A percentile compares a stretch with the other conserved stretches of the same genome.
These are phyloP conservation scores for Catenaria anguillulae DNA, from an alignment of 371 early-diverging fungal genomes.

Conservation along the genomic window DNA sequence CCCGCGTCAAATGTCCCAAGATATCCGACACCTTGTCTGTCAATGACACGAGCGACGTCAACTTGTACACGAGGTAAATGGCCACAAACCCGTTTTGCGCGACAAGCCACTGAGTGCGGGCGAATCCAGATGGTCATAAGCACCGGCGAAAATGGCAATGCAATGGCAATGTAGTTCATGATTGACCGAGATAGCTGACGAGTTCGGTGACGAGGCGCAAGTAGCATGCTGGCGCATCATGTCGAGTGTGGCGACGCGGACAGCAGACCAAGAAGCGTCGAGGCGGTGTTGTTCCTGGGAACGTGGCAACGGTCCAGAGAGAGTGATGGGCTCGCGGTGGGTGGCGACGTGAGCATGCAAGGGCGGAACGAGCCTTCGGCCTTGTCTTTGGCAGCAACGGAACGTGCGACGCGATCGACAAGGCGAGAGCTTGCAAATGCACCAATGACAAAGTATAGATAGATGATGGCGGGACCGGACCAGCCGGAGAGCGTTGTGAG, in stretches of 20 bases:
- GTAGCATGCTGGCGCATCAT: constrained; percentile 46
- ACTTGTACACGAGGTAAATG: constrained; percentile 16
- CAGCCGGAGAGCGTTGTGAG: constrained; percentile 53
- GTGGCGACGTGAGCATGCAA: constrained; percentile 54
- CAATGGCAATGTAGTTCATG: constrained; percentile 65
- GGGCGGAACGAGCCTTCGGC: constrained; percentile 65
- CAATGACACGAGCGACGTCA: constrained; percentile 27
- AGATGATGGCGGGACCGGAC: constrained; percentile 52
- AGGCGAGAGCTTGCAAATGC: constrained; percentile 37
- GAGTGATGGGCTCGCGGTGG: constrained; percentile 62
- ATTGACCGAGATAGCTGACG: constrained; percentile 67
- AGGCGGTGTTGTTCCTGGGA: constrained; percentile 33
- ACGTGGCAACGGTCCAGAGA: constrained; percentile 24
- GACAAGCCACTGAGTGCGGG: constrained; percentile 39
- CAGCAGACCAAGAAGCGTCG: constrained; percentile 28
- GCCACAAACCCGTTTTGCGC: constrained; percentile 54
- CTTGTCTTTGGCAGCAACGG: constrained; percentile 54
- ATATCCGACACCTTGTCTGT: constrained; percentile 49
- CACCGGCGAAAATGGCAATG: constrained; percentile 68
- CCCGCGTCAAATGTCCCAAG: constrained; percentile 72
- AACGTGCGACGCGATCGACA: constrained; percentile 56
- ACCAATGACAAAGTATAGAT: constrained; percentile 53
- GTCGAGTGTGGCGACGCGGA: constrained; percentile 36
- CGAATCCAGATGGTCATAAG: constrained; percentile 45
- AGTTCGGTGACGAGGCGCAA: constrained; percentile 49